Conservation (phyloP, 192 early-diverging fungal species). For the Coemansia sp. region DNA sequence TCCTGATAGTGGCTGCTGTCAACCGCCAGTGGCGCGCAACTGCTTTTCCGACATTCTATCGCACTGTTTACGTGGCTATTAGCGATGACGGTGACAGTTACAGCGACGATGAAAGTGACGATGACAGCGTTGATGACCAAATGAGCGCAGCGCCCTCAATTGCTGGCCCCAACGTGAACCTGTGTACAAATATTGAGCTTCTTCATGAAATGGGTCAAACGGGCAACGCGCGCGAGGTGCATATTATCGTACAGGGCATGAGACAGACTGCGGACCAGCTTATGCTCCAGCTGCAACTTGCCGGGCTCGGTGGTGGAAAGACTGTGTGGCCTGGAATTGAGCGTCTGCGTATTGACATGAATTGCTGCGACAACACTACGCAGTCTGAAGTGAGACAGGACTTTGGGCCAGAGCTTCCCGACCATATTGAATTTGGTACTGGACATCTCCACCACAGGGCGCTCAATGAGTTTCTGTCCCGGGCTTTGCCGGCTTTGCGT, state of each 20-base stretch:
- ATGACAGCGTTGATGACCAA: not conserved
- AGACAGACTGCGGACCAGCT: not conserved
- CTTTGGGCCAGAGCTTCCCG: too few species aligned
- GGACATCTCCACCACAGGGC: too few species aligned
- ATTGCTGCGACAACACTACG: not conserved
- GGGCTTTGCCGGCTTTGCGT: conserved; percentile 11
- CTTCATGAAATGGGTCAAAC: not conserved
- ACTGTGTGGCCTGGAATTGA: not conserved
- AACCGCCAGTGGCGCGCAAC: conserved; percentile 10
- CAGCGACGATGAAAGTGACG: too few species aligned
- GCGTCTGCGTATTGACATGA: not conserved
- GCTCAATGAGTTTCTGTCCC: conserved; percentile 8
- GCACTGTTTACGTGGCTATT: conserved; percentile 1
- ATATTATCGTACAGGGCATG: not conserved
- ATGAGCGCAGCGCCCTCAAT: not conserved
- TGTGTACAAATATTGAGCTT: not conserved
- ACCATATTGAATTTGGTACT: too few species aligned
- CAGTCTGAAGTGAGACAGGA: not conserved
- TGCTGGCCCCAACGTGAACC: not conserved
- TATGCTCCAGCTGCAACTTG: not conserved
- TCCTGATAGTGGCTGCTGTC: not conserved
- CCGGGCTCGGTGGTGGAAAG: not conserved
- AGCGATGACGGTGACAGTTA: too few species aligned
- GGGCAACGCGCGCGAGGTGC: not conserved
- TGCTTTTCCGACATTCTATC: conserved; percentile 1